Conservation (phyloP, 2,329 filamentous ascomycete genomes). For the Paraconiothyrium sp. region DNA sequence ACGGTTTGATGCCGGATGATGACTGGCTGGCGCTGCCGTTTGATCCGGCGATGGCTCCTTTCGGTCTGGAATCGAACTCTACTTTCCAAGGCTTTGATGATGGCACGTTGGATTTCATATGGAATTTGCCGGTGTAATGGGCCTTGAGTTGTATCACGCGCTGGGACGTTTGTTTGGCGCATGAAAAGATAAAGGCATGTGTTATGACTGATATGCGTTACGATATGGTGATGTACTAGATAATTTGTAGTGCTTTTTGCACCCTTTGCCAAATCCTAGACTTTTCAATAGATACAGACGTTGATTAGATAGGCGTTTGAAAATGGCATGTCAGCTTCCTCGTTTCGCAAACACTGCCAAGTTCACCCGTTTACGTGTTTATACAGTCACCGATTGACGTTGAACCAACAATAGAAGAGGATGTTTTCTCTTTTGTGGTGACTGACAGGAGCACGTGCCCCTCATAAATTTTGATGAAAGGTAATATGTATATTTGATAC, state of each 20-base stretch:
- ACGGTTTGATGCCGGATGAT: slow-evolving; percentile 48
- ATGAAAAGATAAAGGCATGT: background rate
- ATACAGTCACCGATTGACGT: no score
- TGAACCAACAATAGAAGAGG: no score
- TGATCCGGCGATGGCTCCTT: slow-evolving; percentile 51
- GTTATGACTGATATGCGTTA: slow-evolving; percentile 5
- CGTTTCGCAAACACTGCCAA: no score
- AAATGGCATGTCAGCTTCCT: no score
- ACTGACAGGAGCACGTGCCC: no score
- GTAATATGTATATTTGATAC: no score
- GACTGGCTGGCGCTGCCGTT: slow-evolving; percentile 52
- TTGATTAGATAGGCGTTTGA: no score
- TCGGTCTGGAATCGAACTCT: slow-evolving; percentile 46
- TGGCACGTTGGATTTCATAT: slow-evolving; percentile 51
- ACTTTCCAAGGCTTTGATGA: slow-evolving; percentile 51
- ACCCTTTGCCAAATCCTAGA: no score
- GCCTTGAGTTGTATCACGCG: background rate
- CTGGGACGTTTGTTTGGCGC: background rate
- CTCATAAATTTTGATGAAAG: no score
- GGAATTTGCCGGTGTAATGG: slow-evolving; percentile 47
- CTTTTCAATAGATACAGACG: background rate
- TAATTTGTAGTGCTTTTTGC: background rate
- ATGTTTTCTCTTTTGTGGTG: no score
- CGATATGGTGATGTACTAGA: background rate
- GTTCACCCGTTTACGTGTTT: no score